phyloP scores from a whole-genome alignment of 305 asterid genomes.

The Fraxinus latifolia region DNA sequence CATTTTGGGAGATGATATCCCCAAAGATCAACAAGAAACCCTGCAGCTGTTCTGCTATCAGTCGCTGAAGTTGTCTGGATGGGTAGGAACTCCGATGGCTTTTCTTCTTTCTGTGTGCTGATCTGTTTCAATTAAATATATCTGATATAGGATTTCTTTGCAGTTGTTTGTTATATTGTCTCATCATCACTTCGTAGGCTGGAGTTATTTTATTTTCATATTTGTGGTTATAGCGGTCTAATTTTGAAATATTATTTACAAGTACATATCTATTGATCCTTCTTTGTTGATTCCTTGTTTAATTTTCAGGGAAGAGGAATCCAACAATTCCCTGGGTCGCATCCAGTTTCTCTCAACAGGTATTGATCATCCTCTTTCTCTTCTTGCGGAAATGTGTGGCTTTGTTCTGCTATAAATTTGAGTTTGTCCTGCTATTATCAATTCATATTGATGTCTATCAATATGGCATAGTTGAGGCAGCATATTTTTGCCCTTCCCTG shows the following conservation, averaged over 20 bases:
- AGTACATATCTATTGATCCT: not conserved
- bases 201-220: slow-evolving; percentile 17
- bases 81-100: slow-evolving; percentile 40
- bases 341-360: slow-evolving; percentile 99
- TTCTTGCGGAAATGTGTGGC: not conserved
- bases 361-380: slow-evolving; percentile 28
- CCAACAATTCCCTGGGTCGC: slow-evolving; percentile 89
- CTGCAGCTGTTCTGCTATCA: slow-evolving; percentile 77
- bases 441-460: not conserved
- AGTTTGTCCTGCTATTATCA: not conserved
- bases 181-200: not conserved
- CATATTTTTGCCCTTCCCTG: not conserved
- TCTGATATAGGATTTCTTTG: slow-evolving; percentile 5
- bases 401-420: slow-evolving; percentile 8
- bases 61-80: slow-evolving; percentile 60
- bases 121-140: not conserved
- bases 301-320: slow-evolving; percentile 62
- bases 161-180: not conserved
- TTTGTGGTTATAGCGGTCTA: slow-evolving; percentile 7
- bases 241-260: slow-evolving; percentile 2
- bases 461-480: not conserved
- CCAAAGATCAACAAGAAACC: slow-evolving; percentile 62
- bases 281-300: slow-evolving; percentile 21
- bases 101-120: not conserved
- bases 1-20: slow-evolving; percentile 79